phyloP scores from a whole-genome alignment of 2,329 filamentous ascomycete genomes.

The Paraphoma sp. region DNA sequence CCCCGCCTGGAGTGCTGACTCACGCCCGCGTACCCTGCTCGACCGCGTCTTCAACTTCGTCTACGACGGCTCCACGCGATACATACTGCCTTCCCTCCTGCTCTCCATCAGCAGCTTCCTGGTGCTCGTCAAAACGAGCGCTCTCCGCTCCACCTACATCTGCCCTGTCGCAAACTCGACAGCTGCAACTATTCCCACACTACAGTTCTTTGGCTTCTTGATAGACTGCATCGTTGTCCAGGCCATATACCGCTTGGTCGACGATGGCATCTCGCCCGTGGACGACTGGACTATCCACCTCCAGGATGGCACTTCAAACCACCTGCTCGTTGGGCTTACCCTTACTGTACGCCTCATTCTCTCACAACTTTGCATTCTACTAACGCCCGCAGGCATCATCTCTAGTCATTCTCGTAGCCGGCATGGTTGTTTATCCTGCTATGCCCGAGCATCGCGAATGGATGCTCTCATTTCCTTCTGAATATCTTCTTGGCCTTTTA shows the following conservation, averaged over 20 bases:
- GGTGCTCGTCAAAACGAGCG: slow-evolving; percentile 33
- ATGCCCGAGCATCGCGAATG: slow-evolving; percentile 45
- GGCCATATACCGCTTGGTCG: slow-evolving; percentile 33
- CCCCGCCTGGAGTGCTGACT: slow-evolving; percentile 38
- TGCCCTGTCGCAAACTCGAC: slow-evolving; percentile 35
- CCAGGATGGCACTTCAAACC: slow-evolving; percentile 35
- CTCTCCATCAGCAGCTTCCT: slow-evolving; percentile 42
- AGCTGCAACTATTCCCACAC: slow-evolving; percentile 32
- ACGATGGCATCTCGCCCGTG: slow-evolving; percentile 30
- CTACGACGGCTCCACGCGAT: slow-evolving; percentile 38
- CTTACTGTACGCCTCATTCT: slow-evolving; percentile 28
- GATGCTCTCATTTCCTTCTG: slow-evolving; percentile 40
- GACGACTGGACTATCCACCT: slow-evolving; percentile 34
- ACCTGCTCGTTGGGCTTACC: slow-evolving; percentile 36
- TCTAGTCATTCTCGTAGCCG: slow-evolving; percentile 35
- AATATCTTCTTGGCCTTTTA: slow-evolving; percentile 42
- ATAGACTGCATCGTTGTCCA: slow-evolving; percentile 36
- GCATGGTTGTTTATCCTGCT: slow-evolving; percentile 35
- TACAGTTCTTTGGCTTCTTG: slow-evolving; percentile 39
- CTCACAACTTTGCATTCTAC: neutral
- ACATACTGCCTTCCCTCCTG: slow-evolving; percentile 39
- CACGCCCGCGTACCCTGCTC: slow-evolving; percentile 26
- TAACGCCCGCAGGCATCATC: slow-evolving; percentile 38
- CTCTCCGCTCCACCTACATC: slow-evolving; percentile 41
- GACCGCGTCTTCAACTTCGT: slow-evolving; percentile 35